Percentiles rank a stretch among this genome's conserved stretches.
Evolutionary conservation across 768 basidiomycete genomes (phyloP).

Genomic region (Dendrothele bispora): DNA sequence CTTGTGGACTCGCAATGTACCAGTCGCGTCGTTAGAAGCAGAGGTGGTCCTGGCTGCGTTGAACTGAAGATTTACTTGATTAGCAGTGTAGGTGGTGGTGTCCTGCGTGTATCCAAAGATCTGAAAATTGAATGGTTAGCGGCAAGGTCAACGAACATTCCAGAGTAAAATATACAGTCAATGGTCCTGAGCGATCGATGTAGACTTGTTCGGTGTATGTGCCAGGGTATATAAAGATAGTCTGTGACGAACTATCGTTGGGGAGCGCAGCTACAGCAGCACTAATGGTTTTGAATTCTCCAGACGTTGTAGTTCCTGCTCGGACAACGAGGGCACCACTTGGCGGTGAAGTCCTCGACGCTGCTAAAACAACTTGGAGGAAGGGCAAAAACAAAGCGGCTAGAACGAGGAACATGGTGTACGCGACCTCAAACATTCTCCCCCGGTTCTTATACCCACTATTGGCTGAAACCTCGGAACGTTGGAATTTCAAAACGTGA

Average conservation of each 20-base stretch:
- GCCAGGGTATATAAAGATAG: constrained; percentile 50
- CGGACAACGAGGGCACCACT: constrained; percentile 42
- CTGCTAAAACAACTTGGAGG: constrained; percentile 21
- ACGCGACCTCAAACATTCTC: too few relatives aligned
- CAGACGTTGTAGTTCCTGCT: constrained; percentile 35
- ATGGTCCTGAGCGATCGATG: constrained; percentile 44
- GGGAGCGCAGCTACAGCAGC: constrained; percentile 43
- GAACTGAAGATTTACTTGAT: constrained; percentile 39
- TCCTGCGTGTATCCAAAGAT: constrained; percentile 45
- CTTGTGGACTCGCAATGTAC: constrained; percentile 49
- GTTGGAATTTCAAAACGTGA: too few relatives aligned
- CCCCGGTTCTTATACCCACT: too few relatives aligned
- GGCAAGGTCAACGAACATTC: background rate
- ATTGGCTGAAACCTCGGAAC: too few relatives aligned
- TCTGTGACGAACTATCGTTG: constrained; percentile 34
- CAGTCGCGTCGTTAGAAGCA: constrained; percentile 47
- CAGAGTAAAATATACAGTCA: constrained; percentile 29
- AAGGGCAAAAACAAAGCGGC: constrained; percentile 6
- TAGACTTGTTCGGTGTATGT: constrained; percentile 45
- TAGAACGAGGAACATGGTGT: background rate
- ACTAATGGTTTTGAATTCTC: constrained; percentile 38
- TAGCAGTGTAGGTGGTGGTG: constrained; percentile 36
- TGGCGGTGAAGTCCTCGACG: constrained; percentile 41
- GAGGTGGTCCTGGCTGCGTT: constrained; percentile 33
- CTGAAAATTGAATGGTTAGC: constrained; percentile 18